Evolutionary conservation across 2,329 filamentous ascomycete genomes (phyloP).

Genomic region (Mollisiaceae sp.): DNA sequence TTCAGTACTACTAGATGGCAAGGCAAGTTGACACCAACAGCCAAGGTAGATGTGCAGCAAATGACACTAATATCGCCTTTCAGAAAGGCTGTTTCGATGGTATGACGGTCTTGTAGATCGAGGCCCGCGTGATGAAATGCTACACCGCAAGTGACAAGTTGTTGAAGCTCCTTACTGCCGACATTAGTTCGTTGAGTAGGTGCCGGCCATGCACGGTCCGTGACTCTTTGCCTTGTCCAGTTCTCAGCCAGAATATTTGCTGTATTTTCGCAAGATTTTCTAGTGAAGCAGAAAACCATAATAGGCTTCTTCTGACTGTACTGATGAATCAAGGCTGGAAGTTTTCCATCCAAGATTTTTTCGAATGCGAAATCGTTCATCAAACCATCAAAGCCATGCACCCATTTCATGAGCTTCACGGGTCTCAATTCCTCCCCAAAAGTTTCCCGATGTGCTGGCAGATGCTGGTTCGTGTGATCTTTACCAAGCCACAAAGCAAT

Average conservation of each 20-base stretch:
- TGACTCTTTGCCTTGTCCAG: slow-evolving; percentile 59
- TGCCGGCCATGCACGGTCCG: slow-evolving; percentile 66
- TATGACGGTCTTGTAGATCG: slow-evolving; percentile 63
- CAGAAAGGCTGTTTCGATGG: slow-evolving; percentile 71
- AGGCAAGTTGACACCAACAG: slow-evolving; percentile 82
- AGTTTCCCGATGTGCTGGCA: slow-evolving; percentile 69
- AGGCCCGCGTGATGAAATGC: slow-evolving; percentile 85
- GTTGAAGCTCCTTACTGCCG: slow-evolving; percentile 63
- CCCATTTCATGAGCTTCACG: slow-evolving; percentile 76
- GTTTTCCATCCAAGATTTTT: slow-evolving; percentile 66
- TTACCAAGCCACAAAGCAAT: slow-evolving; percentile 81
- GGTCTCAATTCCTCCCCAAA: slow-evolving; percentile 84
- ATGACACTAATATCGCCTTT: slow-evolving; percentile 77
- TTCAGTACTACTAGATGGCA: slow-evolving; percentile 86
- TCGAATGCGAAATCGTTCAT: slow-evolving; percentile 81
- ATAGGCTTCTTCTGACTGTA: slow-evolving; percentile 76
- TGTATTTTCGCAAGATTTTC: slow-evolving; percentile 71
- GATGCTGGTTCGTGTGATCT: slow-evolving; percentile 59
- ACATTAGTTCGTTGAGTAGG: slow-evolving; percentile 59
- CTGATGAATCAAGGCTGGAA: slow-evolving; percentile 68
- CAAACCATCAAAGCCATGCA: slow-evolving; percentile 69
- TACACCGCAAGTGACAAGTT: slow-evolving; percentile 60
- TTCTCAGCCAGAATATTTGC: slow-evolving; percentile 70
- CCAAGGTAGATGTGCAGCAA: slow-evolving; percentile 85
- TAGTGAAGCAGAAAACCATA: slow-evolving; percentile 82